A percentile compares a stretch with the other conserved stretches of the same genome.
phyloP scores from a whole-genome alignment of 352 stramenopile genomes.

The Globisporangium uncinulatum region DNA sequence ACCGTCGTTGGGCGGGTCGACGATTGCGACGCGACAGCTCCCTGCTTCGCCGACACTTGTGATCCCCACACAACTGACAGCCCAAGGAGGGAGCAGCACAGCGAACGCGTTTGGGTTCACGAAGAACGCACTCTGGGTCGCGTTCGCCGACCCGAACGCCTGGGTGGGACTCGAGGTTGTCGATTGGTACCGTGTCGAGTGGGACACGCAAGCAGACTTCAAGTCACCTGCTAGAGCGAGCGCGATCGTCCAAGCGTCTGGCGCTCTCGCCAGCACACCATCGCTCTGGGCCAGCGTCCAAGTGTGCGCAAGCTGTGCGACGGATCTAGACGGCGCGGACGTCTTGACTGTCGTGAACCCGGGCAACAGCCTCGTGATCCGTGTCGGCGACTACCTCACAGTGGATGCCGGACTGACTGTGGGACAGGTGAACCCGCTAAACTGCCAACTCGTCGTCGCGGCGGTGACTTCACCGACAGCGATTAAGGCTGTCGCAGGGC shows the following conservation, averaged over 20 bases:
- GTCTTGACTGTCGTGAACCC: constrained; percentile 24
- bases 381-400: constrained; percentile 38
- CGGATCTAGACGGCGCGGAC: constrained; percentile 16
- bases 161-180: constrained; percentile 76
- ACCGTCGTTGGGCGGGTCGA: constrained; percentile 8
- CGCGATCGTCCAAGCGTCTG: constrained; percentile 21
- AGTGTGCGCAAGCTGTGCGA: constrained; percentile 54
- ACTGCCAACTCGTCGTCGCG: constrained; percentile 48
- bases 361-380: constrained; percentile 19
- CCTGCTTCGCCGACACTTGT: constrained; percentile 35
- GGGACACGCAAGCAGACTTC: constrained; percentile 74
- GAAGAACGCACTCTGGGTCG: constrained; percentile 45
- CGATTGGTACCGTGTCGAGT: constrained; percentile 90
- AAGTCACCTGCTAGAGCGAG: constrained; percentile 28
- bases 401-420: constrained; percentile 23
- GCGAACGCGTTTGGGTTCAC: constrained; percentile 66
- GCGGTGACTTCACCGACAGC: constrained; percentile 18
- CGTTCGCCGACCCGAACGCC: constrained; percentile 56
- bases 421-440: constrained; percentile 18
- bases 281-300: constrained; percentile 32
- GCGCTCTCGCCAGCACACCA: constrained; percentile 15
- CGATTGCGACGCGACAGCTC: constrained; percentile 58
- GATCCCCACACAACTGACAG: constrained; percentile 43
- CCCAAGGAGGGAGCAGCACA: constrained; percentile 13
- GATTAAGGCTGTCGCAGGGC: constrained; percentile 30